Evolutionary conservation across 352 stramenopile genomes (phyloP).

Genomic region (Phytopythium ostracodes): DNA sequence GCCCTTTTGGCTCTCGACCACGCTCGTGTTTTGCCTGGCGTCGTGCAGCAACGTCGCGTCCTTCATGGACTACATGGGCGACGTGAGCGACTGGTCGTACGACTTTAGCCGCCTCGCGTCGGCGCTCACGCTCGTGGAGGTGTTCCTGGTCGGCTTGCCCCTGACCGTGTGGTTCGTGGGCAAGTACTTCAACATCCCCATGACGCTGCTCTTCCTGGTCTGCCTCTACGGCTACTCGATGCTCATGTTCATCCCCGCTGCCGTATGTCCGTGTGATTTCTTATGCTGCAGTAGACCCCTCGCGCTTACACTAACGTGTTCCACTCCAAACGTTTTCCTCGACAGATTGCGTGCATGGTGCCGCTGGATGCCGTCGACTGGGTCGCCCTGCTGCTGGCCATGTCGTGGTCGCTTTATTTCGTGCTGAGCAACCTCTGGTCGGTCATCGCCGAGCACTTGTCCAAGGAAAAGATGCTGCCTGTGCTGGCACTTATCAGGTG

Average conservation of each 20-base stretch:
- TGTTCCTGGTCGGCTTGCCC: slow-evolving; percentile 69
- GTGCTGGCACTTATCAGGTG: slow-evolving; percentile 81
- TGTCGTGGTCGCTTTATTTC: slow-evolving; percentile 86
- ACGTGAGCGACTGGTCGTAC: slow-evolving; percentile 68
- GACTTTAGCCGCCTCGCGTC: slow-evolving; percentile 80
- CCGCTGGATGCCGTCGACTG: slow-evolving; percentile 75
- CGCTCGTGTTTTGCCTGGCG: slow-evolving; percentile 83
- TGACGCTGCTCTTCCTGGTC: slow-evolving; percentile 77
- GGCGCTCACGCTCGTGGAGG: slow-evolving; percentile 73
- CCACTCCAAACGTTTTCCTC: not conserved
- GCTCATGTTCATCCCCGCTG: slow-evolving; percentile 76
- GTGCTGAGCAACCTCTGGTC: slow-evolving; percentile 75
- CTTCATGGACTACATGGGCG: slow-evolving; percentile 67
- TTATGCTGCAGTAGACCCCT: not conserved
- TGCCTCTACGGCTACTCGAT: slow-evolving; percentile 86
- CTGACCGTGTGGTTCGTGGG: slow-evolving; percentile 73
- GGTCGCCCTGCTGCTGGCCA: slow-evolving; percentile 72
- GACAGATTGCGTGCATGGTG: slow-evolving; percentile 73
- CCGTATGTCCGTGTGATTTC: slow-evolving; percentile 29
- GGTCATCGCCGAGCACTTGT: slow-evolving; percentile 70
- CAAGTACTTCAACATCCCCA: slow-evolving; percentile 73
- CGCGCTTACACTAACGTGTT: not conserved
- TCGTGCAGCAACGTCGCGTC: slow-evolving; percentile 83
- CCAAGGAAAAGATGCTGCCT: slow-evolving; percentile 86
- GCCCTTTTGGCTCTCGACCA: slow-evolving; percentile 81